Conservation (phyloP, 2,329 filamentous ascomycete species). For the Xylaria sp. region DNA sequence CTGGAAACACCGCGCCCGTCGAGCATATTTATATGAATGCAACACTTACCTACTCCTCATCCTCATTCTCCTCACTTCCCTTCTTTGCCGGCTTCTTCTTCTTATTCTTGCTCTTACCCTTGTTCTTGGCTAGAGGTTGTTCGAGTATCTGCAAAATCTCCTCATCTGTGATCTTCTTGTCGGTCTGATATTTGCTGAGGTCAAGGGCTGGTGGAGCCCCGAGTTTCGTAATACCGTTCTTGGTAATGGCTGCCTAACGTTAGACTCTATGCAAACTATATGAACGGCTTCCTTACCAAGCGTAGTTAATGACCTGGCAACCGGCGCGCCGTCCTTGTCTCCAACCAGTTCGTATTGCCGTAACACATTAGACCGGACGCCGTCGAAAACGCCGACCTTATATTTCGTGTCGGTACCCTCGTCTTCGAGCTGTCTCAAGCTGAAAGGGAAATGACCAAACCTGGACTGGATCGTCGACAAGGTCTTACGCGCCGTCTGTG, state of each 20-base stretch:
- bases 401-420: conserved; percentile 78
- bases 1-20: conserved; percentile 8
- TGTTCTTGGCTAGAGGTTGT: conserved; percentile 85
- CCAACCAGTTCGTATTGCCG: conserved; percentile 96
- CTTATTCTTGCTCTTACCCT: conserved; percentile 94
- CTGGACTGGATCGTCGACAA: conserved; percentile 96
- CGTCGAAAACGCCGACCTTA: conserved; percentile 96
- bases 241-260: conserved; percentile 80
- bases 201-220: conserved; percentile 81
- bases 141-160: conserved; percentile 95
- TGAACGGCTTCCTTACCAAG: conserved; percentile 69
- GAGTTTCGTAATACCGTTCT: conserved; percentile 93
- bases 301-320: conserved; percentile 89
- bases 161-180: conserved; percentile 98
- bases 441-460: conserved; percentile 98
- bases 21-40: conserved; percentile 11
- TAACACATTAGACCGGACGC: conserved; percentile 90
- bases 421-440: conserved; percentile 93
- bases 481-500: conserved; percentile 90
- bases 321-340: conserved; percentile 87
- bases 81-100: conserved; percentile 75
- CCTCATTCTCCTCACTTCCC: conserved; percentile 42
- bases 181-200: conserved; percentile 84
- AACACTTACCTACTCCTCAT: conserved; percentile 44
- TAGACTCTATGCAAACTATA: conserved; percentile 37